These are phyloP conservation scores for Penicillium sp. DNA, from an alignment of 2,329 filamentous ascomycete genomes.

Conservation along the genomic window DNA sequence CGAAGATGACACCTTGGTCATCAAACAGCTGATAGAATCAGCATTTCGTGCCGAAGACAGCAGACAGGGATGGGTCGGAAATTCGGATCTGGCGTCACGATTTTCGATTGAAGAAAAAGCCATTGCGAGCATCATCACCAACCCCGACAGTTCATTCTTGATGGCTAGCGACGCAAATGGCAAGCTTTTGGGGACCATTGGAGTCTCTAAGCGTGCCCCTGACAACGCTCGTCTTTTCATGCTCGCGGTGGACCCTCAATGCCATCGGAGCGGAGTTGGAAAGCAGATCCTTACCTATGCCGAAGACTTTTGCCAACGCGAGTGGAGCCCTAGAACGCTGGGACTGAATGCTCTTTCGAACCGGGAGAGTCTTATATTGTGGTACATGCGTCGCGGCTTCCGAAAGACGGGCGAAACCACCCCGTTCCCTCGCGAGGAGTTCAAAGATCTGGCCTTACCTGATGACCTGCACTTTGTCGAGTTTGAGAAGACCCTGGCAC, in stretches of 20 bases:
- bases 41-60: constrained; percentile 49
- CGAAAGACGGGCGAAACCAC: constrained; percentile 27
- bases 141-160: constrained; percentile 33
- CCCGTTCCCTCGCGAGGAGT: constrained; percentile 28
- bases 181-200: constrained; percentile 27
- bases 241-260: constrained; percentile 29
- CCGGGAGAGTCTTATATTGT: constrained; percentile 33
- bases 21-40: constrained; percentile 46
- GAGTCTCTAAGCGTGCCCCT: constrained; percentile 21
- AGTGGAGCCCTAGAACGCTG: constrained; percentile 26
- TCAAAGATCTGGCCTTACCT: constrained; percentile 23
- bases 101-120: constrained; percentile 32
- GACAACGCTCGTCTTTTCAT: constrained; percentile 29
- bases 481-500: constrained; percentile 19
- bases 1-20: constrained; percentile 38
- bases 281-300: constrained; percentile 34
- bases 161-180: constrained; percentile 22
- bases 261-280: constrained; percentile 31
- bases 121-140: constrained; percentile 32
- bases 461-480: constrained; percentile 35
- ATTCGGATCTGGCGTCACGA: constrained; percentile 34
- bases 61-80: constrained; percentile 42
- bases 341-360: constrained; percentile 36
- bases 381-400: constrained; percentile 39
- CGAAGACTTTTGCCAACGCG: constrained; percentile 31